Conservation (phyloP, 805 yeast species). For the Komagataella phaffii region DNA sequence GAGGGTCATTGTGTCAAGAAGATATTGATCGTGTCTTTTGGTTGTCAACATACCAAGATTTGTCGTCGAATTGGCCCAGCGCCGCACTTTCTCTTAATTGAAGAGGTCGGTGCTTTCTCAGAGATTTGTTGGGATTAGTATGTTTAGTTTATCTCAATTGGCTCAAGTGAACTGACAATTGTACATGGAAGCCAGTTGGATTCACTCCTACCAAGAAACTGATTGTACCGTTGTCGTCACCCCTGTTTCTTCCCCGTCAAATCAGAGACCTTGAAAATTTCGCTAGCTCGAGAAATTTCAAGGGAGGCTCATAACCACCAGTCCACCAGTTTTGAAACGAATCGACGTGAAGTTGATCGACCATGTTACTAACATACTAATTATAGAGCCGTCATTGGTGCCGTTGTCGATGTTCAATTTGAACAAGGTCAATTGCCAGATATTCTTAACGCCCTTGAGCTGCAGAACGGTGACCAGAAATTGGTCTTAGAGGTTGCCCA, state of each 20-base stretch:
- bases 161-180: neutral
- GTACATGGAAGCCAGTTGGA: neutral
- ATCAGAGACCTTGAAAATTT: constrained; percentile 5
- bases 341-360: neutral
- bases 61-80: neutral
- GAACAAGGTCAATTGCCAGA: constrained; percentile 96
- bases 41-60: neutral
- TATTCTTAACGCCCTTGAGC: constrained; percentile 90
- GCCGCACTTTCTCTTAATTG: neutral
- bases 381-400: constrained; percentile 91
- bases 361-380: constrained; percentile 9
- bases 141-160: neutral
- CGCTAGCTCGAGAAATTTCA: neutral
- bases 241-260: constrained; percentile 2
- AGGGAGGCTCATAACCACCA: constrained; percentile 11
- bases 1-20: neutral
- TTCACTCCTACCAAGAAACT: neutral
- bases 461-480: constrained; percentile 54
- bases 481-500: constrained; percentile 97
- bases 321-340: neutral
- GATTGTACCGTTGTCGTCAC: neutral
- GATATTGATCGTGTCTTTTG: neutral
- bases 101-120: neutral
- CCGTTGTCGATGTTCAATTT: constrained; percentile 98
- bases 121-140: neutral